Evolutionary conservation across 2,329 filamentous ascomycete genomes (phyloP).

Genomic region (Aaosphaeria pasadenensis): DNA sequence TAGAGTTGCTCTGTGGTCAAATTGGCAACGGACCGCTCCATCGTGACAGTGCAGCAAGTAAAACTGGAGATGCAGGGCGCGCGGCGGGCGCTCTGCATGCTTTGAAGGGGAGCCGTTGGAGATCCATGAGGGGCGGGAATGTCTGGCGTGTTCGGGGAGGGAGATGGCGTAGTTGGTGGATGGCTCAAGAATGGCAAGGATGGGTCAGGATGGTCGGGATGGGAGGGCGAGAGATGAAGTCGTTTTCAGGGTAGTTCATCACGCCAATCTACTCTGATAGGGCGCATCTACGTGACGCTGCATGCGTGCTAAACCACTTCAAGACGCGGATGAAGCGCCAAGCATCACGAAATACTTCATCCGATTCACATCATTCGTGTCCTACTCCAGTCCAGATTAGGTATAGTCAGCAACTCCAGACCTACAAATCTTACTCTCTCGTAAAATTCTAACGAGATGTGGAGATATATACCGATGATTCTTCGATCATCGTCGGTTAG

Average conservation of each 20-base stretch:
- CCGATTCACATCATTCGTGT: neutral
- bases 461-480: too few relatives aligned
- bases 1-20: constrained; percentile 8
- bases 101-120: neutral
- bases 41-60: constrained; percentile 1
- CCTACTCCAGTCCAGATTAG: too few relatives aligned
- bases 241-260: too few relatives aligned
- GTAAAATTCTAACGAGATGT: too few relatives aligned
- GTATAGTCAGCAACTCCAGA: too few relatives aligned
- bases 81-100: neutral
- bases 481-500: too few relatives aligned
- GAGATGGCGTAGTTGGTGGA: neutral
- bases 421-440: too few relatives aligned
- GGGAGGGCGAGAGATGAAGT: too few relatives aligned
- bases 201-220: too few relatives aligned
- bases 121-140: neutral
- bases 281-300: neutral
- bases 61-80: neutral
- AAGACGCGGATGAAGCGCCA: neutral
- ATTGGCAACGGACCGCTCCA: constrained; percentile 8
- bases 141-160: neutral
- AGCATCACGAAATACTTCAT: neutral
- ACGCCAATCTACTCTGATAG: too few relatives aligned
- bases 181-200: too few relatives aligned
- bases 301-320: neutral